Base-by-base conservation (phyloP, 2,329 filamentous ascomycete genomes). In the Colletotrichum sp. region DNA sequence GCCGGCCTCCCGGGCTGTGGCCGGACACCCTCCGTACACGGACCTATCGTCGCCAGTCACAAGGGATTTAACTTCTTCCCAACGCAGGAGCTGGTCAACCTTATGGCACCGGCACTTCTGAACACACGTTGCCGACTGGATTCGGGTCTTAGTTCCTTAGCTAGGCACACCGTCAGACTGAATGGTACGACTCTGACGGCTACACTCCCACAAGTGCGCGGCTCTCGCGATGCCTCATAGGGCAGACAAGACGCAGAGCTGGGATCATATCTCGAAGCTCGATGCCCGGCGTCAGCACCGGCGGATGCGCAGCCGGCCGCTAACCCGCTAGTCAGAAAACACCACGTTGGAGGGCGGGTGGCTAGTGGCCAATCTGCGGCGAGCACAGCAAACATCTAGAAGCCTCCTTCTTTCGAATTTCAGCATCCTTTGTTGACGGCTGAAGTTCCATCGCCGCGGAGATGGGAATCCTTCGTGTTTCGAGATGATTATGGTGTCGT, bases 101-200 rank as follows among this genome's bases (percentile, higher is more conserved):
- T 34, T 13, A 70, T 59, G 66, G 26, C 21, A 4, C 24, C 21
- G 7, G 28, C 55, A 63, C 36, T 34, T 32, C 10, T 13, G 13
- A 12, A 32, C 26, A 32, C 26, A 52, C n/a, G n/a, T 32, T 63
- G 59, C 64, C 68, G 68, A 30, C 26, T 66, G 68, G 60, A 62
- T 75, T 62, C 32, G 36, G 60, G 55, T 55, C 36, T 34, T 55
- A 59, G 36, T 44, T 62, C 36, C 39, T 68, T 44, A 10, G 24
- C 26, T 34, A 13, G 26, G 24, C 52, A n/a, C 24, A 28, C 24
- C 44, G 72, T 75, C 69, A 67, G 69, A 44, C 28, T 30, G 13
- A 52, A 59, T 75, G 72, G 72, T 63, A 68, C 69, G 72, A 72
- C 52, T 75, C 59, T 67, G 52, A 75, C 52, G 49, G 28, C 30